phyloP scores from a whole-genome alignment of 257 asterid species.

The Rauvolfia tetraphylla region DNA sequence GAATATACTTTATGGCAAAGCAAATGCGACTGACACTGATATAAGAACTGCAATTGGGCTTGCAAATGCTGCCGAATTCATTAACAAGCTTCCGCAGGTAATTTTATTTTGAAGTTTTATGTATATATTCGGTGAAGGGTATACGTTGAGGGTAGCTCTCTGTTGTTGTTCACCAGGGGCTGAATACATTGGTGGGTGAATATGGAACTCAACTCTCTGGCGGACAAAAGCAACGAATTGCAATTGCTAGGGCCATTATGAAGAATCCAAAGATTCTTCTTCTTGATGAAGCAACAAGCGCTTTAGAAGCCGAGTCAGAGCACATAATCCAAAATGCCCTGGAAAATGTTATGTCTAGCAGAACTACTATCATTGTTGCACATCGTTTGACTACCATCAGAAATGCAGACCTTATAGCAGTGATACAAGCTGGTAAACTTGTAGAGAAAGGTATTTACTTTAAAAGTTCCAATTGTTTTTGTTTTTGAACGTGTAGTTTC shows the following conservation, averaged over 20 bases:
- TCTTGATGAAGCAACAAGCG: constrained; percentile 28
- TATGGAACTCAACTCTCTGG: constrained; percentile 51
- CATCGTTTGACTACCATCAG: constrained; percentile 64
- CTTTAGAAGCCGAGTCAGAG: constrained; percentile 66
- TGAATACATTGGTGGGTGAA: constrained; percentile 69
- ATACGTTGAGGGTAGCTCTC: neutral
- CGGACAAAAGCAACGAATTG: neutral
- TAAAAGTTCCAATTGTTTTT: no score
- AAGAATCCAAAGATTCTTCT: neutral
- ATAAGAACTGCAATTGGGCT: constrained; percentile 54
- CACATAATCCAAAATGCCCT: constrained; percentile 60
- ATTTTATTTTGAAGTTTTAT: neutral
- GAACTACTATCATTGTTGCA: constrained; percentile 69
- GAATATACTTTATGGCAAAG: constrained; percentile 58
- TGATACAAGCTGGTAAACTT: constrained; percentile 53
- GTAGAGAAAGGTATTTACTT: constrained; percentile 50
- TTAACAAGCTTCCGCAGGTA: constrained; percentile 39
- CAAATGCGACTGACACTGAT: constrained; percentile 56
- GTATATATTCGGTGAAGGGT: no score
- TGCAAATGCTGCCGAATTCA: constrained; percentile 57
- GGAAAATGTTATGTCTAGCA: constrained; percentile 20
- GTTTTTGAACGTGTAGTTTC: no score
- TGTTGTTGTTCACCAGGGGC: constrained; percentile 38
- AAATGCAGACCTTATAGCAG: constrained; percentile 65
- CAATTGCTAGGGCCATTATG: neutral